These are phyloP conservation scores for Hortiboletus flavorubellus DNA, from an alignment of 768 basidiomycete species.

Conservation along the genomic window DNA sequence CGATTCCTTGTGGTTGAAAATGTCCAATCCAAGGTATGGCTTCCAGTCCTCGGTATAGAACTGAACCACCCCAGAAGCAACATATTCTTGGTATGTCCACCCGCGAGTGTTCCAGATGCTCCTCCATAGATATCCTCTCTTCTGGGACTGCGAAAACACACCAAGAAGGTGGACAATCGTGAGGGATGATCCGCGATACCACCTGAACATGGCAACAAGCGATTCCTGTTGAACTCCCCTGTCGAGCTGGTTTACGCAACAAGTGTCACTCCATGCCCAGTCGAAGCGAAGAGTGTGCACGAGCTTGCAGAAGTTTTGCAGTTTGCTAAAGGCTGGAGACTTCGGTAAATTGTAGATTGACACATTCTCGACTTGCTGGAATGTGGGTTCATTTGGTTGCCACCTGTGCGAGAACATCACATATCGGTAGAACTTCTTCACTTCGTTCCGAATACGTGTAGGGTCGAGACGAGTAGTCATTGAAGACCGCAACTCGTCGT, in stretches of 20 bases:
- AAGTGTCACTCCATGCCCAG: constrained; percentile 13
- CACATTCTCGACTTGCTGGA: neutral
- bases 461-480: neutral
- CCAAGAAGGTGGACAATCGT: constrained; percentile 5
- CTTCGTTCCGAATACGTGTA: neutral
- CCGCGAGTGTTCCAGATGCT: constrained; percentile 10
- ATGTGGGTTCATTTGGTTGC: neutral
- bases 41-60: constrained; percentile 15
- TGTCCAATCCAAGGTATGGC: neutral
- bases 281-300: neutral
- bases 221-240: constrained; percentile 1
- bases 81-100: constrained; percentile 15
- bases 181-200: constrained; percentile 6
- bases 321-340: neutral
- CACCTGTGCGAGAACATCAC: constrained; percentile 7
- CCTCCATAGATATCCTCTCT: neutral
- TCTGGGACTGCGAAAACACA: neutral
- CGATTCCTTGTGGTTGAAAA: constrained; percentile 6
- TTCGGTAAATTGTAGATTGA: neutral
- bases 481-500: constrained; percentile 1
- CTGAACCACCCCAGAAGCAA: neutral
- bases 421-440: neutral
- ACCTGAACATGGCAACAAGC: constrained; percentile 10
- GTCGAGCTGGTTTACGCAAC: neutral
- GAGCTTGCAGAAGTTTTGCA: neutral